Evolutionary conservation across 2,329 filamentous ascomycete species (phyloP), one percentile per base, ranked within the genome.

Genomic region (Ophiostoma sp.): DNA sequence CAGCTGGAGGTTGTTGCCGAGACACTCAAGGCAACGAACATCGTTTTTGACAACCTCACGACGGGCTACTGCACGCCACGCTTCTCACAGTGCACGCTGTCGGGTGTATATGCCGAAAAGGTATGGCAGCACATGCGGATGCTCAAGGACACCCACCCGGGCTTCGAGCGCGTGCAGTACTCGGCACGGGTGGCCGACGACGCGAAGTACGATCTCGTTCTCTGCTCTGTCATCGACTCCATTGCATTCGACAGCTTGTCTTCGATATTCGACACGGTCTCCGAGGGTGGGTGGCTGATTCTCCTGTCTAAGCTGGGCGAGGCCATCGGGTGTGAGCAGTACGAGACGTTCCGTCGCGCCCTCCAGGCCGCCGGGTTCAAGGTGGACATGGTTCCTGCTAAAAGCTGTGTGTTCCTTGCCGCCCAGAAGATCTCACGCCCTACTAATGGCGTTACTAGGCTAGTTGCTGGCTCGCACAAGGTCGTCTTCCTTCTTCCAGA

Each of bases 31-130:
- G 66, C 76, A 4, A 70, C 74, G 0, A 41, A 70, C 4, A 66
- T 73, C 0, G 69, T 77, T 36, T 70, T 81, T n/a, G 66, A 73
- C 5, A 68, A 69, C 4, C 68, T 81, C 7, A 69, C 74, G 0
- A 65, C 52, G 1, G 64, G 67, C 0, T 70, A 72, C 11, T 73
- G 74, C n/a, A 74, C 75, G 1, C 76, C 78, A 4, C 75, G 74
- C 8, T 72, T 82, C 2, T 73, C 76, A 2, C 74, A 77, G 14
- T 78, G 77, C 68, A 76, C 76, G 0, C 60, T 79, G 27, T 71
- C 75, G 18, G 74, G 71, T 3, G 3, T 4, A 0, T 52, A n/a
- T 16, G 52, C 71, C 2, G 47, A 71, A 0, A 41, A 65, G 4
- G 11, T 68, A 4, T 45, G 66, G 69, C 12, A 68, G 3, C 64